Conservation (phyloP, 306 rosid genomes). For the Cucurbita maxima region DNA sequence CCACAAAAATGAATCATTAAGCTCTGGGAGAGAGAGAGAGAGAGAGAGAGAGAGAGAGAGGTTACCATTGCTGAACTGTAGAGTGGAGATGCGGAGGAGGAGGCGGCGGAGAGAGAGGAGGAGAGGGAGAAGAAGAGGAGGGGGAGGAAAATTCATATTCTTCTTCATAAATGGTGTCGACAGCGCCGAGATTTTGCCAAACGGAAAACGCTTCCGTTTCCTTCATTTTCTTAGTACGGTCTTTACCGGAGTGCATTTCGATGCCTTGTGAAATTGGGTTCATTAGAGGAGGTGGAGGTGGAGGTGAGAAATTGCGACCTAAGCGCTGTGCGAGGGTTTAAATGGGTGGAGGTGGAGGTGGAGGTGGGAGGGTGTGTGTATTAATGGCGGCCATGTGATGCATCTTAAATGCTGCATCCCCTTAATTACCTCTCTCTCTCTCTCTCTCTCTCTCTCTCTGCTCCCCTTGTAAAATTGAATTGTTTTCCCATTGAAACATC, state of each 20-base stretch:
- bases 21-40: not conserved
- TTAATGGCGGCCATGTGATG: constrained; percentile 13
- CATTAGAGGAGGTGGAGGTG: too few relatives aligned
- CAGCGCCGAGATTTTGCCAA: constrained; percentile 41
- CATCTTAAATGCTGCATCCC: constrained; percentile 1
- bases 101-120: constrained; percentile 27
- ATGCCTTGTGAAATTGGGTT: not conserved
- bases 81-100: constrained; percentile 19
- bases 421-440: not conserved
- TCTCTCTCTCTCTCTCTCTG: constrained; percentile 1
- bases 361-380: not conserved
- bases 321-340: not conserved
- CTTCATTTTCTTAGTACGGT: not conserved
- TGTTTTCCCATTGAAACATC: constrained; percentile 9
- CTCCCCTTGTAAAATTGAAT: not conserved
- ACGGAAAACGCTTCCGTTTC: constrained; percentile 4
- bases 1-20: not conserved
- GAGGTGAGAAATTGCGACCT: too few relatives aligned
- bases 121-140: constrained; percentile 51
- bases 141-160: constrained; percentile 46
- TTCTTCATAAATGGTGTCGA: constrained; percentile 77
- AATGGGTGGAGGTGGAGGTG: not conserved
- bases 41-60: not conserved
- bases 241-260: not conserved
- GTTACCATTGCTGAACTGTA: constrained; percentile 43